These are phyloP conservation scores for Chlorella vulgaris DNA, from an alignment of 139 green algal species.

Conservation along the genomic window DNA sequence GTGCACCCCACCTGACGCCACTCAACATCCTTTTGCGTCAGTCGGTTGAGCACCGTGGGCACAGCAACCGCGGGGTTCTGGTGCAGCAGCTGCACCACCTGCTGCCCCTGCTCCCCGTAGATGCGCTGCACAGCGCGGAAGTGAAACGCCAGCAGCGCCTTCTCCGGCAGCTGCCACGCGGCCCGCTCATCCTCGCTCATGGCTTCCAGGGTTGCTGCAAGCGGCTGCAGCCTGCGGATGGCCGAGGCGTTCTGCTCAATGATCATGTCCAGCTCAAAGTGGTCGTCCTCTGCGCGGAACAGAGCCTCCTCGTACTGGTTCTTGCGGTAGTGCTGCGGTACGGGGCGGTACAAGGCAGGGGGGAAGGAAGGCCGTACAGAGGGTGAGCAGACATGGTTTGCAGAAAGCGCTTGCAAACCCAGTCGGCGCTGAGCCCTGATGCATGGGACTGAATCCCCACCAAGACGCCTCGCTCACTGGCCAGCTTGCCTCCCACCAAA, in stretches of 20 bases:
- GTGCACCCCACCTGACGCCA: conserved; percentile 62
- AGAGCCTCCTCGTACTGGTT: conserved; percentile 98
- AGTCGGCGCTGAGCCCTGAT: too few species aligned
- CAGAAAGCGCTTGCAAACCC: too few species aligned
- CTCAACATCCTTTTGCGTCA: conserved; percentile 95
- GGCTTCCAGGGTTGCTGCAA: conserved; percentile 59
- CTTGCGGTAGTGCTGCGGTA: conserved; percentile 90
- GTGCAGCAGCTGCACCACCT: conserved; percentile 82
- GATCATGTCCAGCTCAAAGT: conserved; percentile 96
- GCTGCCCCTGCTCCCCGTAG: conserved; percentile 76
- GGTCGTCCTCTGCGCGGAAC: conserved; percentile 95
- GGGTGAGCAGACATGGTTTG: too few species aligned
- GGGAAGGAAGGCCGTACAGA: background rate
- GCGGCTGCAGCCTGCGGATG: conserved; percentile 63
- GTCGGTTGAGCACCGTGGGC: conserved; percentile 83
- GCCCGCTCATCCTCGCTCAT: conserved; percentile 72
- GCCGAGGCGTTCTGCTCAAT: conserved; percentile 84
- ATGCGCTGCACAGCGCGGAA: conserved; percentile 83
- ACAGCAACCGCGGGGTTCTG: conserved; percentile 88
- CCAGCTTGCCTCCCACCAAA: too few species aligned
- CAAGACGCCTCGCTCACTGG: too few species aligned
- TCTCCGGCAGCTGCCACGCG: conserved; percentile 46
- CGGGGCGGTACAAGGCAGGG: background rate
- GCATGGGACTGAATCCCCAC: too few species aligned
- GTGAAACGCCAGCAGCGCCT: conserved; percentile 71